Percentiles rank a stretch among this genome's conserved stretches.
These are phyloP conservation scores for Penicillium sp. DNA, from an alignment of 2,329 filamentous ascomycete genomes.

Conservation along the genomic window DNA sequence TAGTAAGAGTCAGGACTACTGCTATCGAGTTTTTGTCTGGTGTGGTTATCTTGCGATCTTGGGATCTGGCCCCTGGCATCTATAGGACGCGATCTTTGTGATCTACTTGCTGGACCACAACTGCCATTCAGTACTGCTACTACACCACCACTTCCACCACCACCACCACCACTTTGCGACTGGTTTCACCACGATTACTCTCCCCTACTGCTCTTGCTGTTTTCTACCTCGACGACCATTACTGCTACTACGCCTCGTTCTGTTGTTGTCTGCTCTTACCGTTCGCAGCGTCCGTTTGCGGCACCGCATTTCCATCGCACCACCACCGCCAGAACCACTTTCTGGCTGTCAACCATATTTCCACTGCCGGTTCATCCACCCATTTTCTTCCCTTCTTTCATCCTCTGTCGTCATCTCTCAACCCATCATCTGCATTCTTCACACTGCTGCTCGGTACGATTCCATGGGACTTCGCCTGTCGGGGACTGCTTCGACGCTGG, in stretches of 20 bases:
- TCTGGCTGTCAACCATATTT: not conserved
- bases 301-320: conserved; percentile 2
- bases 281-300: conserved; percentile 8
- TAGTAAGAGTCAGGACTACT: not conserved
- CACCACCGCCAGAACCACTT: not conserved
- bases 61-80: not conserved
- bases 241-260: not conserved
- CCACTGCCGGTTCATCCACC: not conserved
- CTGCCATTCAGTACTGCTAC: not conserved
- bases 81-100: not conserved
- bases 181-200: not conserved
- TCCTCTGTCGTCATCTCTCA: not conserved
- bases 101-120: not conserved
- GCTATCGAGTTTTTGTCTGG: not conserved
- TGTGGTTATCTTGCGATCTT: not conserved
- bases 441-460: not conserved
- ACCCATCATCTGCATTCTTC: not conserved
- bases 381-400: not conserved
- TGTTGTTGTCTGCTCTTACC: not conserved
- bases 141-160: not conserved
- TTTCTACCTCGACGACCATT: not conserved
- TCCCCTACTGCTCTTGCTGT: not conserved
- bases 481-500: not conserved
- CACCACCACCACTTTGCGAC: not conserved
- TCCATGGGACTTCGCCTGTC: conserved; percentile 3